phyloP scores from a whole-genome alignment of 768 basidiomycete species.

The Termitomyces sp. region DNA sequence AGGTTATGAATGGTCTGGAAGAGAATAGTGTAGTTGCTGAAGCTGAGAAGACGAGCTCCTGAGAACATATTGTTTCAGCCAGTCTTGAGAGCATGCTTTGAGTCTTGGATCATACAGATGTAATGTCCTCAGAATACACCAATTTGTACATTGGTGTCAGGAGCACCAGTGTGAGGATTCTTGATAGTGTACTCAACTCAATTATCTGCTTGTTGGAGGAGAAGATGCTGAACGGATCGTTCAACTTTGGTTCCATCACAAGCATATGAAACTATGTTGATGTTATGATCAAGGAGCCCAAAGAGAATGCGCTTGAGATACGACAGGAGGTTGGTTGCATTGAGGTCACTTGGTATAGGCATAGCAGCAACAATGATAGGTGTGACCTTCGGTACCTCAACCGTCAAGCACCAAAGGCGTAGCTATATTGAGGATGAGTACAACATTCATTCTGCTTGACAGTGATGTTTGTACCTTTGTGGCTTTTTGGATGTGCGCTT shows the following conservation, averaged over 20 bases:
- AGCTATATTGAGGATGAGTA: conserved; percentile 19
- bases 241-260: conserved; percentile 37
- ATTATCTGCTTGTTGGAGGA: conserved; percentile 3
- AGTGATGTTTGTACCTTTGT: no score
- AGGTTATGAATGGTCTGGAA: conserved; percentile 18
- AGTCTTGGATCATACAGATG: conserved; percentile 27
- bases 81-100: conserved; percentile 31
- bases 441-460: no score
- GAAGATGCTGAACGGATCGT: conserved; percentile 22
- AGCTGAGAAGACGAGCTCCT: conserved; percentile 25
- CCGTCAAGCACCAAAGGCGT: conserved; percentile 28
- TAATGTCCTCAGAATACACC: not conserved
- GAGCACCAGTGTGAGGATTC: conserved; percentile 3
- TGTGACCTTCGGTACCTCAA: conserved; percentile 29
- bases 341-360: conserved; percentile 20
- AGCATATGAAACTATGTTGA: conserved; percentile 31
- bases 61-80: conserved; percentile 29
- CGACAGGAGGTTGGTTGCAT: conserved; percentile 15
- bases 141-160: not conserved
- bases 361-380: conserved; percentile 31
- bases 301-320: conserved; percentile 20
- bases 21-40: conserved; percentile 24
- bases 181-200: not conserved
- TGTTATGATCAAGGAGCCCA: conserved; percentile 21
- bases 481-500: no score